phyloP scores from a whole-genome alignment of 768 basidiomycete species.

The Serendipita sp. region DNA sequence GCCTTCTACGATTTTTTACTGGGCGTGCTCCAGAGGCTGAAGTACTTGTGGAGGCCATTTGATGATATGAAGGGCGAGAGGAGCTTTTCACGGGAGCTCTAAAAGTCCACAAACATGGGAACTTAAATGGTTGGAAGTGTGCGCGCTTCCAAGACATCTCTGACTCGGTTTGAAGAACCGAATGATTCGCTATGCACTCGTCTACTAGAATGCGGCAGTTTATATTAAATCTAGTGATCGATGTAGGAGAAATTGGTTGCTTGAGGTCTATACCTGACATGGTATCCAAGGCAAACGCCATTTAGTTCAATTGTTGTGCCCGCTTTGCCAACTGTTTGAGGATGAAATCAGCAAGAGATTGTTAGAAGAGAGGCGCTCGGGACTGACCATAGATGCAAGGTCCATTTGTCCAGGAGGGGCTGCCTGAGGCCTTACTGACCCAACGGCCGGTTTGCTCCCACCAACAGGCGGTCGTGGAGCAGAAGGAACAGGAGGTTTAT shows the following conservation, averaged over 20 bases:
- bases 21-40: neutral
- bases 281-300: neutral
- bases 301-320: slow-evolving; percentile 31
- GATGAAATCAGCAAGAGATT: neutral
- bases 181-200: too few relatives aligned
- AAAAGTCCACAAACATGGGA: too few relatives aligned
- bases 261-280: neutral
- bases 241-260: neutral
- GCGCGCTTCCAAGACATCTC: neutral
- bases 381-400: slow-evolving; percentile 64
- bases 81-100: too few relatives aligned
- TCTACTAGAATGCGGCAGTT: too few relatives aligned
- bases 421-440: slow-evolving; percentile 24
- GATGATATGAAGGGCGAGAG: too few relatives aligned
- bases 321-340: slow-evolving; percentile 51
- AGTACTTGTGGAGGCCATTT: neutral
- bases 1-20: neutral
- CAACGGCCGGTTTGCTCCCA: slow-evolving; percentile 25
- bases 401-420: slow-evolving; percentile 52
- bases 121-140: neutral
- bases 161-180: neutral
- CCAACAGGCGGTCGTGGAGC: slow-evolving; percentile 33
- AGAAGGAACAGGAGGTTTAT: slow-evolving; percentile 46
- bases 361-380: neutral
- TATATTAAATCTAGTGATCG: too few relatives aligned